These are phyloP conservation scores for Talaromyces sp. DNA, from an alignment of 2,329 filamentous ascomycete genomes.

Conservation along the genomic window DNA sequence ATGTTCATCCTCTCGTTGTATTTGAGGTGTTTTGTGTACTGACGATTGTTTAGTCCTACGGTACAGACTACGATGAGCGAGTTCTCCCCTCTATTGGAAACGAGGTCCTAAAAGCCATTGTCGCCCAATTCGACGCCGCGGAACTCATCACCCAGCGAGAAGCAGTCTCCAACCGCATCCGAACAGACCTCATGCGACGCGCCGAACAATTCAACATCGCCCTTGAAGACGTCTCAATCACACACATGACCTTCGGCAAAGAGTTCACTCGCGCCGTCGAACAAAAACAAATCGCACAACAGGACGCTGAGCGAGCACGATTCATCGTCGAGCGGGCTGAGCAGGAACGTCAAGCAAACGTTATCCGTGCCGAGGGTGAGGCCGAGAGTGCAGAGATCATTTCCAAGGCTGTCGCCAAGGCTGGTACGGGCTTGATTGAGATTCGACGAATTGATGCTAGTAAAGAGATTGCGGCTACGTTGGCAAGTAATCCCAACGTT, in stretches of 20 bases:
- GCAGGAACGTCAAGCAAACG: slow-evolving; percentile 97
- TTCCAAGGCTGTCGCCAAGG: slow-evolving; percentile 86
- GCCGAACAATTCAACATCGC: slow-evolving; percentile 98
- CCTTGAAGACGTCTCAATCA: slow-evolving; percentile 97
- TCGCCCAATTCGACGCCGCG: slow-evolving; percentile 96
- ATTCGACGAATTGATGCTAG: slow-evolving; percentile 97
- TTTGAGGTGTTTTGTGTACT: not conserved
- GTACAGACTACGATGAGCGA: slow-evolving; percentile 96
- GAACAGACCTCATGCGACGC: slow-evolving; percentile 83
- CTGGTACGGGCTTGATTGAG: slow-evolving; percentile 88
- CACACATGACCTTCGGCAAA: slow-evolving; percentile 99
- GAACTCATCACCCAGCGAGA: slow-evolving; percentile 99
- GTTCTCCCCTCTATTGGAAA: slow-evolving; percentile 98
- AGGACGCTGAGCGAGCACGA: slow-evolving; percentile 92
- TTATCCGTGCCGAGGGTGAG: slow-evolving; percentile 96
- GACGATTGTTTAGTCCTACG: slow-evolving; percentile 69
- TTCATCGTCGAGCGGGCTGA: slow-evolving; percentile 99
- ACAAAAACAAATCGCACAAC: slow-evolving; percentile 99
- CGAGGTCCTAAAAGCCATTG: slow-evolving; percentile 97
- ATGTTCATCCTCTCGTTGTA: slow-evolving; percentile 28
- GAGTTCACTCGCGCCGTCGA: slow-evolving; percentile 98
- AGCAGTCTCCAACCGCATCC: slow-evolving; percentile 92
- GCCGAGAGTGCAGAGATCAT: slow-evolving; percentile 96
- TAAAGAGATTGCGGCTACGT: slow-evolving; percentile 87
- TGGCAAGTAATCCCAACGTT: slow-evolving; percentile 89